Conservation (phyloP, 1,284 basidiomycete genomes). For the Sphagnurus paluster region DNA sequence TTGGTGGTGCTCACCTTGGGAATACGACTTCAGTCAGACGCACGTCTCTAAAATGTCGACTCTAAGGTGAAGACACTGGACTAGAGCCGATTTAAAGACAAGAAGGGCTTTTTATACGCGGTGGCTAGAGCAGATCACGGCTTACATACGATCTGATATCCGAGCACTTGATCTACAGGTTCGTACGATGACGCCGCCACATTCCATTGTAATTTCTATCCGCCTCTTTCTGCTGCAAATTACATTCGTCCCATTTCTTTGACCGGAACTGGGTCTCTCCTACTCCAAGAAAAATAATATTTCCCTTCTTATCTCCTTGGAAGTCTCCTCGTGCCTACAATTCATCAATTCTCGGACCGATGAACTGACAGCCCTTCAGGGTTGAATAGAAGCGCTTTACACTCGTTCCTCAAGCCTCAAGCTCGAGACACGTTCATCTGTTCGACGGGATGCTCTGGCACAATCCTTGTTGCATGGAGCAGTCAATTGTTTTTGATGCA, state of each 20-base stretch:
- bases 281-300: no score
- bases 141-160: slow-evolving; percentile 7
- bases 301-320: neutral
- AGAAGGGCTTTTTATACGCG: slow-evolving; percentile 10
- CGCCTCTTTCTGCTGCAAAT: no score
- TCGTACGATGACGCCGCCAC: no score
- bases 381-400: neutral
- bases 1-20: neutral
- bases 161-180: no score
- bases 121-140: neutral
- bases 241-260: no score
- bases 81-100: slow-evolving; percentile 1
- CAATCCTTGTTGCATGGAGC: neutral
- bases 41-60: neutral
- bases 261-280: no score
- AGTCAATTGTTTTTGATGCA: no score
- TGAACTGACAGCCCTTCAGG: no score
- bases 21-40: neutral
- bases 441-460: neutral
- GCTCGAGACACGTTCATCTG: neutral
- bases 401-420: no score
- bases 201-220: no score
- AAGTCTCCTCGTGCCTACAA: no score
- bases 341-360: no score
- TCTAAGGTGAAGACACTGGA: slow-evolving; percentile 1